Conservation (phyloP, 441 rosid species). For the Aquilaria agallochum region DNA sequence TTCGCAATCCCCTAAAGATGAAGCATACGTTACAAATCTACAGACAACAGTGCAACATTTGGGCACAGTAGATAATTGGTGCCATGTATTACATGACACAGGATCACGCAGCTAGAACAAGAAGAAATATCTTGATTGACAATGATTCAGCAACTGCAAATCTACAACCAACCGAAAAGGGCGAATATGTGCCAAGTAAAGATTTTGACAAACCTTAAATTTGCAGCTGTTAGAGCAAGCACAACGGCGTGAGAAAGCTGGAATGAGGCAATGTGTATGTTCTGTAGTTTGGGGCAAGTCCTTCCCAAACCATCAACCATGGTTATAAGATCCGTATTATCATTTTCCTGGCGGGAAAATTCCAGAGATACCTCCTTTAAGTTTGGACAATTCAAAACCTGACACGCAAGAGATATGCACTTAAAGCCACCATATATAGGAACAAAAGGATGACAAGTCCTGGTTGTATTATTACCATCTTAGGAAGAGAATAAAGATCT, state of each 20-base stretch:
- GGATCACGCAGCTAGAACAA: too few species aligned
- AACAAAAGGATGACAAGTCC: not conserved
- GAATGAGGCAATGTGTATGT: conserved; percentile 78
- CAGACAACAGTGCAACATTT: not conserved
- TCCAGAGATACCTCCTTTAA: conserved; percentile 77
- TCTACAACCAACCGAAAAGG: too few species aligned
- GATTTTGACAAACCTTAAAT: conserved; percentile 63
- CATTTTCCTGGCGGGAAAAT: conserved; percentile 76
- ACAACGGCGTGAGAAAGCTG: conserved; percentile 77
- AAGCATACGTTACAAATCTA: conserved; percentile 16
- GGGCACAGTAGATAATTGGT: too few species aligned
- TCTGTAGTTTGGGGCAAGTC: conserved; percentile 65
- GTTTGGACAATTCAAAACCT: conserved; percentile 84
- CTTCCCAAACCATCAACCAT: conserved; percentile 75
- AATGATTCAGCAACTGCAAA: too few species aligned
- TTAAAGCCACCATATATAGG: not conserved
- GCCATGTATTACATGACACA: too few species aligned
- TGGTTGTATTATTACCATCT: conserved; percentile 47
- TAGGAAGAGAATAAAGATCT: conserved; percentile 69
- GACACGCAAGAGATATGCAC: not conserved
- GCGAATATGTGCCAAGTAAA: not conserved
- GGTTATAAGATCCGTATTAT: conserved; percentile 61
- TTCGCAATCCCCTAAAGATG: conserved; percentile 61
- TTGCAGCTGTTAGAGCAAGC: conserved; percentile 76
- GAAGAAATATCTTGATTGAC: too few species aligned